A percentile compares a stretch with the other conserved stretches of the same genome.
phyloP scores from a whole-genome alignment of 2,329 filamentous ascomycete genomes.

The Microthyrium microscopicum region DNA sequence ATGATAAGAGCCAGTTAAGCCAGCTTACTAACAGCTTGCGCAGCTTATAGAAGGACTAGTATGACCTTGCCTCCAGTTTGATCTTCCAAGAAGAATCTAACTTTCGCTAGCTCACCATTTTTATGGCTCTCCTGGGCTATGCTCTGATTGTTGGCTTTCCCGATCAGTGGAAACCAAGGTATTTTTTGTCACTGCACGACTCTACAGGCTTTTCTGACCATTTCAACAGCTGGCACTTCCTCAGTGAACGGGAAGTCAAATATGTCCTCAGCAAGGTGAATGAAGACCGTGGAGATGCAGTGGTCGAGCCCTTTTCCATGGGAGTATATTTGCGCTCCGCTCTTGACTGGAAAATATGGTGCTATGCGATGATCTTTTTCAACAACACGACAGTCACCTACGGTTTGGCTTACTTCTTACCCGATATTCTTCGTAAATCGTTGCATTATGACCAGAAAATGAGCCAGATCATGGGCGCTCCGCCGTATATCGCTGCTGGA shows the following conservation, averaged over 20 bases:
- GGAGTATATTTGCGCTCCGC: slow-evolving; percentile 30
- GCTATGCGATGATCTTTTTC: slow-evolving; percentile 36
- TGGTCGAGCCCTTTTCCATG: slow-evolving; percentile 29
- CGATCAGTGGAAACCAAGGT: background rate
- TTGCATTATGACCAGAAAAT: slow-evolving; percentile 48
- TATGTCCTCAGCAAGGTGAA: slow-evolving; percentile 36
- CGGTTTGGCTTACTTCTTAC: slow-evolving; percentile 62
- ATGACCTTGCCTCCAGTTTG: background rate
- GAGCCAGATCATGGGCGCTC: slow-evolving; percentile 55
- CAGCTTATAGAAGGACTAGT: slow-evolving; percentile 12
- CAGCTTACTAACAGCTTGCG: too few relatives aligned
- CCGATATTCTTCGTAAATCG: slow-evolving; percentile 48
- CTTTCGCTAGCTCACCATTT: background rate
- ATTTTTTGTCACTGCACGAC: slow-evolving; percentile 19
- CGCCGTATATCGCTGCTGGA: slow-evolving; percentile 49
- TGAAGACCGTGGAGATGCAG: slow-evolving; percentile 35
- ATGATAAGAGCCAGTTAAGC: background rate
- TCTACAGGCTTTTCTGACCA: slow-evolving; percentile 27
- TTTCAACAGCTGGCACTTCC: slow-evolving; percentile 31
- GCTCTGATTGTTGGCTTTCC: background rate
- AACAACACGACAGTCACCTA: slow-evolving; percentile 57
- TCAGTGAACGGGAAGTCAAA: slow-evolving; percentile 28
- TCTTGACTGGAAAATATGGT: slow-evolving; percentile 37
- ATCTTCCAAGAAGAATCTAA: background rate
- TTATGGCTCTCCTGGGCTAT: background rate